These are phyloP conservation scores for Sugiyamaella xylanicola DNA, from an alignment of 1,139 yeast species.

Conservation along the genomic window DNA sequence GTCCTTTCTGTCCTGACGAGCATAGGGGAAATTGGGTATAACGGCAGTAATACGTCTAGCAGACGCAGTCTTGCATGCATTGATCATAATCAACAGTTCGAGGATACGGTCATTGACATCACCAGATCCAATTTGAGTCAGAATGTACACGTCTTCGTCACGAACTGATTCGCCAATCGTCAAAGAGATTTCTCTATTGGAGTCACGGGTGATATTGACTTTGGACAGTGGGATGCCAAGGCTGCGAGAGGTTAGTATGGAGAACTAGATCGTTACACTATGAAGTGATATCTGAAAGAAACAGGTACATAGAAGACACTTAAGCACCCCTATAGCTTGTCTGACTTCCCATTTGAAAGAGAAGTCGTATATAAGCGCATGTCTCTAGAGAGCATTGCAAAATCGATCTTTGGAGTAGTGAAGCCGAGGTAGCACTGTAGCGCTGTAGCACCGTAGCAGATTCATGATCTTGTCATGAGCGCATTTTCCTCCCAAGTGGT, in stretches of 20 bases:
- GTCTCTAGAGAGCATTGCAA: too few relatives aligned
- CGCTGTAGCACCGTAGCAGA: too few relatives aligned
- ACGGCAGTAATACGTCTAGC: slow-evolving; percentile 96
- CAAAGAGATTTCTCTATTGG: slow-evolving; percentile 80
- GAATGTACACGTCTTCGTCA: slow-evolving; percentile 90
- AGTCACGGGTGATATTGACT: slow-evolving; percentile 51
- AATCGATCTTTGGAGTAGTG: too few relatives aligned
- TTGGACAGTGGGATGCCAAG: slow-evolving; percentile 47
- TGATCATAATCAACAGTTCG: slow-evolving; percentile 87
- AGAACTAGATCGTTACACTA: background rate
- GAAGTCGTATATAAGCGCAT: too few relatives aligned
- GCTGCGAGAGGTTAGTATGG: slow-evolving; percentile 29
- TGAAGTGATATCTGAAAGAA: too few relatives aligned
- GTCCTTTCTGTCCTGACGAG: slow-evolving; percentile 96
- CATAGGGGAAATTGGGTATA: slow-evolving; percentile 94
- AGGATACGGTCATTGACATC: slow-evolving; percentile 82
- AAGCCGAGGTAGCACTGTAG: too few relatives aligned
- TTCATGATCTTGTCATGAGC: too few relatives aligned
- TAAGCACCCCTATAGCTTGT: too few relatives aligned
- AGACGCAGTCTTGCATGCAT: slow-evolving; percentile 93
- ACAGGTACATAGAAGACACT: too few relatives aligned
- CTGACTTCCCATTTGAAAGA: too few relatives aligned
- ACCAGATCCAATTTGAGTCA: slow-evolving; percentile 90
- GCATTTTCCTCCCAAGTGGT: too few relatives aligned
- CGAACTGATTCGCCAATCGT: slow-evolving; percentile 94